Evolutionary conservation across 2,329 filamentous ascomycete genomes (phyloP), one percentile per base, ranked within the genome.

Genomic region (Pyrenochaeta sp.): DNA sequence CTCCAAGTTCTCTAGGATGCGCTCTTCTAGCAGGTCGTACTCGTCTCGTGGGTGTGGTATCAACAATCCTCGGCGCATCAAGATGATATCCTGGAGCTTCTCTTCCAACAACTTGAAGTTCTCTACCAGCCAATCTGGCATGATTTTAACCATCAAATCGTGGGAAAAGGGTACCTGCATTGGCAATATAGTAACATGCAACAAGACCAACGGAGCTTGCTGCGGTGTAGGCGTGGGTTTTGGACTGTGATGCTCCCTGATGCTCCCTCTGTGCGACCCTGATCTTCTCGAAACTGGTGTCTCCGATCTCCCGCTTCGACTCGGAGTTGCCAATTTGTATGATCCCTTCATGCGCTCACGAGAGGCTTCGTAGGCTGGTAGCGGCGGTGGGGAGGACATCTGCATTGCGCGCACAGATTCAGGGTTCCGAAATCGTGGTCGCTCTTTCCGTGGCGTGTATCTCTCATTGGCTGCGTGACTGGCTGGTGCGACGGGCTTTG

Each of bases 31-130:
- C 55, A 92, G 79, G 74, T 93, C 91, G 69, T 91, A 94, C 73
- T 93, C 91, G 54, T 90, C 89, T 65, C 91, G 86, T 1, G 91
- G 91, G 72, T 95, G 92, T 1, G 90, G 87, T 7, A 95, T 83
- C 43, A 95, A 80, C 34, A 95, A 84, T 2, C 90, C 91, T 24
- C 91, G 85, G 71, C 91, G 85, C 62, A 91, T 83, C 10, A 78
- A 60, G 12, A 93, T 87, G 0, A 90, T 91, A 50, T 92, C 90
- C 1, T 87, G 87, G 3, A 91, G 82, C 57, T 90, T 89, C 52
- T 91, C 88, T 63, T 89, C 87, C 2, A 94, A 80, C 56, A 90
- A 80, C 45, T 85, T 84, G 85, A 88, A 91, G 32, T 87, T 86
- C 61, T 88, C 85, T 13, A 78, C 64, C 70, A 86, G 65, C 77